These are phyloP conservation scores for Fusarium foetens DNA, from an alignment of 2,329 filamentous ascomycete species.

Conservation along the genomic window DNA sequence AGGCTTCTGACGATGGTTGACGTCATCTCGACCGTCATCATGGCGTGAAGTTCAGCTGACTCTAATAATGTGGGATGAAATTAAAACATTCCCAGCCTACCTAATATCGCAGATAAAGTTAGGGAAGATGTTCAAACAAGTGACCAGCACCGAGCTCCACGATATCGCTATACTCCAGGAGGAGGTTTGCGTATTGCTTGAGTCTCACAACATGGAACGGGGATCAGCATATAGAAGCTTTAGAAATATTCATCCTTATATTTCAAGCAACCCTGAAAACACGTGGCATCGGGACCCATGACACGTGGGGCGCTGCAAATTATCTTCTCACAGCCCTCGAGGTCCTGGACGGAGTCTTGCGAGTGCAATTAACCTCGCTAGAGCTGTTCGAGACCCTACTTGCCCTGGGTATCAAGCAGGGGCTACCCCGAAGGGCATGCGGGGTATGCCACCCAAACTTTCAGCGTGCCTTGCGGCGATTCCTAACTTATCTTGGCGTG, in stretches of 20 bases:
- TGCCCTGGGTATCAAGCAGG: too few relatives aligned
- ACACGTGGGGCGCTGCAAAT: neutral
- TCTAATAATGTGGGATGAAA: neutral
- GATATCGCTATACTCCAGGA: fast-evolving
- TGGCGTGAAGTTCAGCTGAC: neutral
- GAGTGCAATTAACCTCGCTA: too few relatives aligned
- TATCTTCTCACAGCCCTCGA: neutral
- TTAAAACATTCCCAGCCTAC: neutral
- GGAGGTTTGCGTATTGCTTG: fast-evolving
- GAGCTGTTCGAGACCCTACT: too few relatives aligned
- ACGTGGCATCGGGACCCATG: fast-evolving
- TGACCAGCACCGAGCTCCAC: fast-evolving
- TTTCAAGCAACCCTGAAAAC: fast-evolving
- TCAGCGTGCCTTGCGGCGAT: too few relatives aligned
- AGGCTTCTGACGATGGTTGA: constrained; percentile 8
- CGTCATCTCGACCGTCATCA: constrained; percentile 18
- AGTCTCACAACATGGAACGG: neutral
- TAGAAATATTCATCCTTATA: neutral
- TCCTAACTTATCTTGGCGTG: too few relatives aligned
- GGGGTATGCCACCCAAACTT: too few relatives aligned
- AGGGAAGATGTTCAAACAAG: fast-evolving
- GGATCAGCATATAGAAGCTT: neutral
- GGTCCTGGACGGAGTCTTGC: too few relatives aligned
- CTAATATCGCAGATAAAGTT: neutral
- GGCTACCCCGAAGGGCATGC: too few relatives aligned